Evolutionary conservation across 1,284 basidiomycete species (phyloP).

Genomic region (Grifola frondosa): DNA sequence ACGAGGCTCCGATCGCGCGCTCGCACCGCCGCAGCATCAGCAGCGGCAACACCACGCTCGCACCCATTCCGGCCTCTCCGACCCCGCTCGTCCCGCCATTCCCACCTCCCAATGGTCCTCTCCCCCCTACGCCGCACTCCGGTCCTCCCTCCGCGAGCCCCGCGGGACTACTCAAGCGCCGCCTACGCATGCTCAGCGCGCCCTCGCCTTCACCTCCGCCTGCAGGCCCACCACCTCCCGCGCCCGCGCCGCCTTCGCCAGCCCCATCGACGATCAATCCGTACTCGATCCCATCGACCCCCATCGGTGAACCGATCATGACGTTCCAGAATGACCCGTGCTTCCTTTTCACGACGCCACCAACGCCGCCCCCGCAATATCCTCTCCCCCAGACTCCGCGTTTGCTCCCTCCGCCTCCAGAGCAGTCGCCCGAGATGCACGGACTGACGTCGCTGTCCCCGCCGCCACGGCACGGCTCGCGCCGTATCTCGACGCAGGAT

Average conservation of each 20-base stretch:
- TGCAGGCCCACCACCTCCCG: slow-evolving; percentile 18
- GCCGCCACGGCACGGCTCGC: slow-evolving; percentile 57
- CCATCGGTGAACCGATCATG: slow-evolving; percentile 59
- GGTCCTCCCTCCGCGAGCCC: slow-evolving; percentile 39
- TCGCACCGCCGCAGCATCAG: slow-evolving; percentile 38
- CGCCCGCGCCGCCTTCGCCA: slow-evolving; percentile 21
- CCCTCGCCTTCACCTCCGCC: slow-evolving; percentile 40
- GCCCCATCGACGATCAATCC: slow-evolving; percentile 26
- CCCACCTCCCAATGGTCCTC: slow-evolving; percentile 45
- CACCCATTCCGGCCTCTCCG: slow-evolving; percentile 47
- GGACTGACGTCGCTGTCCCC: slow-evolving; percentile 58
- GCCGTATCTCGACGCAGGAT: slow-evolving; percentile 30
- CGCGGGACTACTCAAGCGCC: slow-evolving; percentile 43
- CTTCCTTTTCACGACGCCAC: slow-evolving; percentile 53
- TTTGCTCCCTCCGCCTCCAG: slow-evolving; percentile 23
- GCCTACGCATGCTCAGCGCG: slow-evolving; percentile 62
- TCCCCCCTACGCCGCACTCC: slow-evolving; percentile 30
- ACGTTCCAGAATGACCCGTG: slow-evolving; percentile 55
- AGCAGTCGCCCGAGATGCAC: slow-evolving; percentile 34
- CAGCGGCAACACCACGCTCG: slow-evolving; percentile 37
- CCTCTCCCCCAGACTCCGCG: background rate
- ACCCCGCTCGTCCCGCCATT: slow-evolving; percentile 38
- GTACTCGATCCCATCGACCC: slow-evolving; percentile 31
- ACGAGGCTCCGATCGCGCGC: slow-evolving; percentile 38
- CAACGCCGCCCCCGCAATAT: background rate